Evolutionary conservation across 305 asterid species (phyloP).

Genomic region (Fraxinus angustifolia): DNA sequence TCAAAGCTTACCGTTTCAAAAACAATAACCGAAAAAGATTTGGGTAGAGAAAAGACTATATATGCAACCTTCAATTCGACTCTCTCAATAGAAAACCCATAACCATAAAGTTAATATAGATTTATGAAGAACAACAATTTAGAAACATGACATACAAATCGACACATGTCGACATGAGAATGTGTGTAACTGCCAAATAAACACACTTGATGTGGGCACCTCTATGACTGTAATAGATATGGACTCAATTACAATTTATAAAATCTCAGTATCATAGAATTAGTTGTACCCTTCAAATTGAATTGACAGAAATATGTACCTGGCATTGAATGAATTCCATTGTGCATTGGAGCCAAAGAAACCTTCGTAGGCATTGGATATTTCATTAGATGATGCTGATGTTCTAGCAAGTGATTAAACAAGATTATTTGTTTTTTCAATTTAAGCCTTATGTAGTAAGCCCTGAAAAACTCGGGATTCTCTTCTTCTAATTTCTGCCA

Average conservation of each 20-base stretch:
- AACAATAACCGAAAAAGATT: background rate
- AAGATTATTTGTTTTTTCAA: slow-evolving; percentile 86
- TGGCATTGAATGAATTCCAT: slow-evolving; percentile 56
- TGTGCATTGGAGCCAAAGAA: slow-evolving; percentile 39
- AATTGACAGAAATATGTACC: slow-evolving; percentile 31
- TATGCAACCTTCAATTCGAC: background rate
- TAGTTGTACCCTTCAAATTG: background rate
- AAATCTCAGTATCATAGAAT: background rate
- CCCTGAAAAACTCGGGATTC: slow-evolving; percentile 57
- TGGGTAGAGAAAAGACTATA: background rate
- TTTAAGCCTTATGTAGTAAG: slow-evolving; percentile 61
- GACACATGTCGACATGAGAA: background rate
- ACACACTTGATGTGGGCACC: background rate
- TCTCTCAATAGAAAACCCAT: background rate
- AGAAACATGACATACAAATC: background rate
- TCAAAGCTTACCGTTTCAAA: background rate
- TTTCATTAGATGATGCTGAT: slow-evolving; percentile 76
- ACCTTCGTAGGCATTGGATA: slow-evolving; percentile 72
- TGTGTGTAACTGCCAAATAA: background rate
- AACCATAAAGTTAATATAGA: background rate
- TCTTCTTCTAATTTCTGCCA: slow-evolving; percentile 86
- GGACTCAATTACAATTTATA: background rate
- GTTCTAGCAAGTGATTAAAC: slow-evolving; percentile 89
- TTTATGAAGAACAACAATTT: background rate
- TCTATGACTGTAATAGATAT: background rate